Evolutionary conservation across 106 monocot genomes (phyloP).

Genomic region (Allium cepa): DNA sequence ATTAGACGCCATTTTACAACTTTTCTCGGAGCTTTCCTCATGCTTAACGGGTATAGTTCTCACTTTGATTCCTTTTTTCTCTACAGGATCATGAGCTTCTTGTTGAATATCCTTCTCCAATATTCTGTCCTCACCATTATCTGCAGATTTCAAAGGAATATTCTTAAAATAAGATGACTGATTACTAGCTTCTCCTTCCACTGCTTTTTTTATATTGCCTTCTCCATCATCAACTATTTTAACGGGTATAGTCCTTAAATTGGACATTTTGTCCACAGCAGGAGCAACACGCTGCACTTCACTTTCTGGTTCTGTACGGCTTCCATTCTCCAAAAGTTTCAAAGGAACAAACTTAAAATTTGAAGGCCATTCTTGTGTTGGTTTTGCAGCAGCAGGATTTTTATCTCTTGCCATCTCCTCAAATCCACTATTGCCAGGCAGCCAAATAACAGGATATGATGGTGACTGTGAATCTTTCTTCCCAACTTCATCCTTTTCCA

Average conservation of each 20-base stretch:
- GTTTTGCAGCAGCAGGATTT: background rate
- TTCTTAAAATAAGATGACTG: background rate
- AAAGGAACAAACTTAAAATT: conserved; percentile 17
- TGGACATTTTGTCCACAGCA: conserved; percentile 12
- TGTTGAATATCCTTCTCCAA: no score
- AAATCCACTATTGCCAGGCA: conserved; percentile 22
- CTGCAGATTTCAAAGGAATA: no score
- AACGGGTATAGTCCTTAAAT: conserved; percentile 25
- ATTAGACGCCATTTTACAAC: conserved; percentile 13
- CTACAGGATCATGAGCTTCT: no score
- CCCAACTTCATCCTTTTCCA: conserved; percentile 6
- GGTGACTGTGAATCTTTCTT: conserved; percentile 15
- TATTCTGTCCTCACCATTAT: no score
- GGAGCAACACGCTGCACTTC: background rate
- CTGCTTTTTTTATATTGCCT: no score
- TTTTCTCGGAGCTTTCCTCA: conserved; percentile 16
- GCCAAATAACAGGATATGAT: conserved; percentile 29
- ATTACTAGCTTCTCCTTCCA: conserved; percentile 8
- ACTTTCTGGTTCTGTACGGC: conserved; percentile 1
- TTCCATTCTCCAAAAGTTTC: conserved; percentile 8
- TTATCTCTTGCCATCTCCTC: background rate
- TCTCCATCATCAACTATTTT: conserved; percentile 7
- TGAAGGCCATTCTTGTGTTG: background rate
- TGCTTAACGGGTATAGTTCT: conserved; percentile 19
- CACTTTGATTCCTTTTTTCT: no score